Percentiles rank a stretch among this genome's conserved stretches.
These are phyloP conservation scores for Didymella exigua DNA, from an alignment of 2,329 filamentous ascomycete genomes.

Conservation along the genomic window DNA sequence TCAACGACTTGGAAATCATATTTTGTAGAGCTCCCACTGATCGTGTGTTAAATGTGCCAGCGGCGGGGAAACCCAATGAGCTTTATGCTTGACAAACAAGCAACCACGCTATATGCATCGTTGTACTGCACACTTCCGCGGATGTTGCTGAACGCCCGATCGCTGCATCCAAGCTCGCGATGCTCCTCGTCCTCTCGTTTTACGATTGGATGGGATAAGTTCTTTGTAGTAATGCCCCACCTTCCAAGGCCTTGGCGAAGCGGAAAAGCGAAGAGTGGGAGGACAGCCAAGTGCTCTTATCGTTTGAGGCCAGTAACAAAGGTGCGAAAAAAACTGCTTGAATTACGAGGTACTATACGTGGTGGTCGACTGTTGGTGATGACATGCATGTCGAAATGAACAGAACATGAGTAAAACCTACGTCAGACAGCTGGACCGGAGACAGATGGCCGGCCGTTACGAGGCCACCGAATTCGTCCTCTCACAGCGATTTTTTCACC, in stretches of 20 bases:
- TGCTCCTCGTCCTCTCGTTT: slow-evolving; percentile 43
- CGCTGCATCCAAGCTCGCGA: slow-evolving; percentile 55
- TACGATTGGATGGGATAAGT: not conserved
- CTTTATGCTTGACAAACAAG: not conserved
- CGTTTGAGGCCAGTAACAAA: not conserved
- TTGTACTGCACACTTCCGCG: not conserved
- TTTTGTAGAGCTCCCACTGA: not conserved
- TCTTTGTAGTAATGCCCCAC: not conserved
- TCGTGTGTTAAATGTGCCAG: not conserved
- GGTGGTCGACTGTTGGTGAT: not conserved
- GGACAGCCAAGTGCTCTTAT: not conserved
- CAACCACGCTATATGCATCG: not conserved
- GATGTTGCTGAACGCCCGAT: not conserved
- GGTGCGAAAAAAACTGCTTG: not conserved
- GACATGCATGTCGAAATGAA: not conserved
- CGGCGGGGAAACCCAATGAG: not conserved
- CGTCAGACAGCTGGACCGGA: too few species aligned
- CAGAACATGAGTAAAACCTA: too few species aligned
- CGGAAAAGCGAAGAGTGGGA: not conserved
- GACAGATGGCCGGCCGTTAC: too few species aligned
- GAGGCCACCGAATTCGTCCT: not conserved
- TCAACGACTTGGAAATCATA: not conserved
- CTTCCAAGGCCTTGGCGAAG: slow-evolving; percentile 8
- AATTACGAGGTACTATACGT: not conserved
- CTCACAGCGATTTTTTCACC: not conserved